Evolutionary conservation across 2,329 filamentous ascomycete genomes (phyloP).

Genomic region (Daldinia eschscholtzii): DNA sequence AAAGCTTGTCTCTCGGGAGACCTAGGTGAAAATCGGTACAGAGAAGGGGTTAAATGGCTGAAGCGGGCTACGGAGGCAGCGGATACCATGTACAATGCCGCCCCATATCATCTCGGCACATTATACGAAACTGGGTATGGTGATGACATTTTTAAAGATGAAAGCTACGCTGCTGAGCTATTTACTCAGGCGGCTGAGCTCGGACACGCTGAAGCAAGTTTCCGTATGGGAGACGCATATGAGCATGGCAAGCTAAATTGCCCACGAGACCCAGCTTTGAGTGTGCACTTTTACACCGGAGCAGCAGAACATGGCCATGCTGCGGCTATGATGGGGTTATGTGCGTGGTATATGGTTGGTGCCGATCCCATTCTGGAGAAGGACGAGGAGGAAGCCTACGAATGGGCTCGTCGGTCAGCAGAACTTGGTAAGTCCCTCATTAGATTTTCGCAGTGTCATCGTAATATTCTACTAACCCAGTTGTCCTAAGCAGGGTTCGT

Average conservation of each 20-base stretch:
- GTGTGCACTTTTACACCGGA: conserved; percentile 96
- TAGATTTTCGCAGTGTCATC: neutral
- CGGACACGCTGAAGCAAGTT: conserved; percentile 87
- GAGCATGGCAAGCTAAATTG: conserved; percentile 91
- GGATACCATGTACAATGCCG: conserved; percentile 90
- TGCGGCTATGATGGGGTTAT: conserved; percentile 96
- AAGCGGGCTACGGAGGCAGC: conserved; percentile 92
- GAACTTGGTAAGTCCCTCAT: conserved; percentile 76
- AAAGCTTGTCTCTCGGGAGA: conserved; percentile 92
- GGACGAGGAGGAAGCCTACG: conserved; percentile 95
- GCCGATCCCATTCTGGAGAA: conserved; percentile 92
- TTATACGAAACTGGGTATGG: conserved; percentile 95
- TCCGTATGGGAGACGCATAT: conserved; percentile 94
- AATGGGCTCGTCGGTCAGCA: conserved; percentile 91
- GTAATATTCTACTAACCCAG: conserved; percentile 36
- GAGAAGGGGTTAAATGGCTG: conserved; percentile 95
- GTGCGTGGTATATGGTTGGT: conserved; percentile 98
- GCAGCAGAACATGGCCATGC: conserved; percentile 88
- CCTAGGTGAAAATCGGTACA: conserved; percentile 86
- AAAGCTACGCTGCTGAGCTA: conserved; percentile 89
- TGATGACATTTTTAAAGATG: conserved; percentile 92
- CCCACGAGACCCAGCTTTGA: conserved; percentile 89
- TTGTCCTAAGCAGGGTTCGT: conserved; percentile 64
- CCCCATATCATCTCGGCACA: conserved; percentile 89
- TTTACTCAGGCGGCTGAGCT: conserved; percentile 95